A percentile compares a stretch with the other conserved stretches of the same genome.
Evolutionary conservation across 345 rosid species (phyloP).

Genomic region (Raphanus raphanistrum): DNA sequence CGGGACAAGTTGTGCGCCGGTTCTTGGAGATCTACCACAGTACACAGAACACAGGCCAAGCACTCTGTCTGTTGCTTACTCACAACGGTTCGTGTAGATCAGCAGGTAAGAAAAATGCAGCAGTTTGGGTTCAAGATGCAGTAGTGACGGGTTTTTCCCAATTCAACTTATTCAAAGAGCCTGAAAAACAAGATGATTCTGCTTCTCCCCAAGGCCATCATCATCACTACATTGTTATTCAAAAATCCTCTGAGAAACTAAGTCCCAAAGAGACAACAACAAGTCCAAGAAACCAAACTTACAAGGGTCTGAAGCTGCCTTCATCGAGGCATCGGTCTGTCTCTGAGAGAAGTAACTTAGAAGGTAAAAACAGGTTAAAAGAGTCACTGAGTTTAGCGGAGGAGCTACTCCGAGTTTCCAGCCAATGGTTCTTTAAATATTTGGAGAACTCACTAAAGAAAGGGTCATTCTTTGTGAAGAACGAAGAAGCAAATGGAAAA

Average conservation of each 20-base stretch:
- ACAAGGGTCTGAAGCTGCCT: slow-evolving; percentile 23
- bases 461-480: slow-evolving; percentile 29
- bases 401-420: slow-evolving; percentile 43
- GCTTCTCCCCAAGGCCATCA: slow-evolving; percentile 14
- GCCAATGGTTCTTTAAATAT: slow-evolving; percentile 53
- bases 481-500: background rate
- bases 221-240: background rate
- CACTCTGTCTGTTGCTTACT: slow-evolving; percentile 35
- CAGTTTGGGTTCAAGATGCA: background rate
- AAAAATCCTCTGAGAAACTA: slow-evolving; percentile 11
- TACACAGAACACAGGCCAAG: slow-evolving; percentile 35
- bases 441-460: slow-evolving; percentile 44
- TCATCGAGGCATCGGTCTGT: slow-evolving; percentile 16
- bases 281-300: slow-evolving; percentile 27
- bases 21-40: slow-evolving; percentile 47
- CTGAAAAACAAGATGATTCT: slow-evolving; percentile 20
- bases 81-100: slow-evolving; percentile 16
- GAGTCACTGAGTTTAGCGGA: slow-evolving; percentile 43
- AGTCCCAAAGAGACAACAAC: slow-evolving; percentile 22
- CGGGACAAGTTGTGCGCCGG: slow-evolving; percentile 38
- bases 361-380: background rate
- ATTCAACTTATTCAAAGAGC: slow-evolving; percentile 30
- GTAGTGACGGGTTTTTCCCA: background rate
- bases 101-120: background rate
- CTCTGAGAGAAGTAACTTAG: background rate